A percentile compares a stretch with the other conserved stretches of the same genome.
Conservation (phyloP, 495 filamentous ascomycete genomes). For the Hyaloscypha bicolor region DNA sequence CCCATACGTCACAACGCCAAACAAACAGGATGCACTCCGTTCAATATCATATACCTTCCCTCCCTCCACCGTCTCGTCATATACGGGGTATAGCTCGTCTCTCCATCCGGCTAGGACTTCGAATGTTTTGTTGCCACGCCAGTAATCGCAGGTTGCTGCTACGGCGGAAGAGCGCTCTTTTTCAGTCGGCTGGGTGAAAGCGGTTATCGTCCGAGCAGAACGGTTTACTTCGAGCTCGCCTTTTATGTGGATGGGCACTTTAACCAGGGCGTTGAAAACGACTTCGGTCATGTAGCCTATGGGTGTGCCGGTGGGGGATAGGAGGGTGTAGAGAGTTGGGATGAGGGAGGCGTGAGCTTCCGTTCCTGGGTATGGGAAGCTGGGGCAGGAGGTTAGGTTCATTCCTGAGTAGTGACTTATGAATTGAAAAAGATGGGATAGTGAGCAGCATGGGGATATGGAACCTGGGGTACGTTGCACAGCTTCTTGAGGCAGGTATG, state of each 20-base stretch:
- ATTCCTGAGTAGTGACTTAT: too few relatives aligned
- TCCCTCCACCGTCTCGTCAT: slow-evolving; percentile 57
- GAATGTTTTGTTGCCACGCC: slow-evolving; percentile 67
- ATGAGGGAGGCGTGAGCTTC: slow-evolving; percentile 49
- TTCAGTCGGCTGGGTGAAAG: slow-evolving; percentile 50
- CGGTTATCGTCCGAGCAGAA: slow-evolving; percentile 48
- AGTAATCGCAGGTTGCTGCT: slow-evolving; percentile 58
- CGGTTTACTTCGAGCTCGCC: slow-evolving; percentile 56
- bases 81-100: slow-evolving; percentile 84
- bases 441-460: too few relatives aligned
- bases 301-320: slow-evolving; percentile 54
- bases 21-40: slow-evolving; percentile 73
- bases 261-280: slow-evolving; percentile 56
- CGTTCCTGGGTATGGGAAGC: slow-evolving; percentile 68
- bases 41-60: slow-evolving; percentile 76
- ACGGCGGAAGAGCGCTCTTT: slow-evolving; percentile 63
- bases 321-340: slow-evolving; percentile 51
- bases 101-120: slow-evolving; percentile 81
- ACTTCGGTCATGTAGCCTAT: slow-evolving; percentile 64
- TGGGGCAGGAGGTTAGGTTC: slow-evolving; percentile 29
- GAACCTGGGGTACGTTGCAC: not conserved
- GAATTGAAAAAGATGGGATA: too few relatives aligned
- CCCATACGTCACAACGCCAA: slow-evolving; percentile 86
- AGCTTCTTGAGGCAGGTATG: not conserved
- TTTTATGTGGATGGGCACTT: slow-evolving; percentile 49